Base-by-base conservation (phyloP, 495 filamentous ascomycete species). In the Aspergillus nanangensis region DNA sequence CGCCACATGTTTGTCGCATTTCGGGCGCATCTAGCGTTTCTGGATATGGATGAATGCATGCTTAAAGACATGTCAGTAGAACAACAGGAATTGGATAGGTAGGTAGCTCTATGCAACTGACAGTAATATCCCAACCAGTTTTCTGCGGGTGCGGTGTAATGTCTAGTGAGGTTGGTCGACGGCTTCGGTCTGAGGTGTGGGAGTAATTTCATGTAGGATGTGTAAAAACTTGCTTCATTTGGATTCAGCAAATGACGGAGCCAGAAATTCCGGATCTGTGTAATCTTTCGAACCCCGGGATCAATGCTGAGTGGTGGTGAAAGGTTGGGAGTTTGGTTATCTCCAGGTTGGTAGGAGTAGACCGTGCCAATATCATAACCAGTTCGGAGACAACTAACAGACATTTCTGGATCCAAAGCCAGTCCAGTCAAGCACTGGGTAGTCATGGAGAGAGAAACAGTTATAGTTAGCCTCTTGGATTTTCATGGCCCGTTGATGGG, bases 191-290 rank as follows among this genome's bases (percentile, higher is more conserved):
- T 63, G 7, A 48, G 9, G 3, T 17, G n/a, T 2, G 40, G 35
- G 0, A 46, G 25, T 8, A 67, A 40, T 4, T 18, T 41, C 2
- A 35, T 35, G 41, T 63, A 70, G 5, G 61, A 56, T 0, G 51
- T 36, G 33, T 51, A 43, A 40, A 58, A 70, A 2, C 53, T 65
- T 1, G 52, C 38, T 23, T 63, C 58, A 3, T 41, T 38, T 0
- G 47, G 18, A n/a, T 52, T 63, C 15, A 65, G 39, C 2, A 71
- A 38, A 41, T 71, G 66, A 5, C 60, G 58, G 18, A 63, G 56
- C 68, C 68, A 71, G 38, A 70, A 70, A 41, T 58, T 63, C 9
- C 66, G 63, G 11, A 67, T 56, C n/a, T 68, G 55, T 29, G 69
- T 27, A 5, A 65, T 22, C 4, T 20, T 56, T 9, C 62, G 45